phyloP scores from a whole-genome alignment of 805 yeast species.

The Candida glaebosa region DNA sequence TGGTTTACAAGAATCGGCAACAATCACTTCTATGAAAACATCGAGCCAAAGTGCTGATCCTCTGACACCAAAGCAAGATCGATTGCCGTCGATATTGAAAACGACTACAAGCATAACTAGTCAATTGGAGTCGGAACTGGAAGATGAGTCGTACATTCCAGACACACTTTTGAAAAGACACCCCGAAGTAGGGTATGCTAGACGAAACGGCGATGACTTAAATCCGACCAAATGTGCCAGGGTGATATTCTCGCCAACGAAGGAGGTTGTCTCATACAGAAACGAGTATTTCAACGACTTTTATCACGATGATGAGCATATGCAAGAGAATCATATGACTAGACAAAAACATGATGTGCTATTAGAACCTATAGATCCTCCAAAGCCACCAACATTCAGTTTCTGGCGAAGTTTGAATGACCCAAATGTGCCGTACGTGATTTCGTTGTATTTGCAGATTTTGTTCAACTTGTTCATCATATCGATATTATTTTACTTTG shows the following conservation, averaged over 20 bases:
- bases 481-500: constrained; percentile 47
- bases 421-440: constrained; percentile 51
- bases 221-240: constrained; percentile 31
- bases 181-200: constrained; percentile 14
- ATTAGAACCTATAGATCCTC: constrained; percentile 1
- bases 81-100: not conserved
- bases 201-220: constrained; percentile 16
- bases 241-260: constrained; percentile 34
- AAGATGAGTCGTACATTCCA: constrained; percentile 4
- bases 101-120: not conserved
- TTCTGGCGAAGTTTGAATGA: constrained; percentile 20
- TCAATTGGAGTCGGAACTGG: not conserved
- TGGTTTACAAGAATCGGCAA: not conserved
- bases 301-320: constrained; percentile 7
- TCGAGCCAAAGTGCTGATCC: not conserved
- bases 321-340: constrained; percentile 4
- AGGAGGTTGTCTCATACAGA: constrained; percentile 15
- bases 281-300: constrained; percentile 18
- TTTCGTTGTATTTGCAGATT: constrained; percentile 63
- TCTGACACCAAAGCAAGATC: not conserved
- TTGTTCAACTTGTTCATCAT: constrained; percentile 54
- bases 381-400: not conserved
- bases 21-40: not conserved
- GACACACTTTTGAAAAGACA: constrained; percentile 13
- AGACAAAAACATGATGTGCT: constrained; percentile 1